Evolutionary conservation across 2,329 filamentous ascomycete species (phyloP), one percentile per base, ranked within the genome.

Genomic region (Macrophomina tecta): DNA sequence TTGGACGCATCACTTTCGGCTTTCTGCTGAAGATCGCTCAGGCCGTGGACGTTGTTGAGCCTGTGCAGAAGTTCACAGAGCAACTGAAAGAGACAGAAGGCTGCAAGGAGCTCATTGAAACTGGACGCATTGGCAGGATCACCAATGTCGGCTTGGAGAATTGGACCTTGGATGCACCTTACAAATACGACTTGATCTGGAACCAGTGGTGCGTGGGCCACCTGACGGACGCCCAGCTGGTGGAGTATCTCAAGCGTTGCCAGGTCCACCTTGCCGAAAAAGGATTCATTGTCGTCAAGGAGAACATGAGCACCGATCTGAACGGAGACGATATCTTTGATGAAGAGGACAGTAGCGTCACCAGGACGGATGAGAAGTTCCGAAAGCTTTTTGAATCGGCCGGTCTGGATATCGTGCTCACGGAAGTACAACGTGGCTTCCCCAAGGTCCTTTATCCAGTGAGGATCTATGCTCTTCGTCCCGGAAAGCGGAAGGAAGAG

Each of bases 121-220:
- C 79, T 2, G 84, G 82, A 0, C 85, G 84, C 49, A 76, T 87
- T 0, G 90, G 90, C 1, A 80, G 84, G 28, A 84, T 97, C 18
- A 90, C 87, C 79, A 92, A 91, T 70, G 79, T 90, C 1, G 92
- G 92, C 0, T 80, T 97, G 0, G 90, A 97, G 77, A 84, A 86
- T 34, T 96, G 92, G 92, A 52, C 77, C 76, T 0, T 74, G 78
- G 6, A 72, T 75, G 23, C 72, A 78, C 23, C 56, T 5, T 63
- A 67, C 8, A 76, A 79, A 58, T 97, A 97, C 78, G 90, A 94
- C 75, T 77, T 97, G 53, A 88, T 97, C 68, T 97, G 92, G 92
- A 90, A 87, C 63, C 94, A 97, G 78, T 97, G 94, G 93, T 97
- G 93, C 77, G 79, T 94, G 7, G 91, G 92, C 30, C 90, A 97